Evolutionary conservation across 2,329 filamentous ascomycete species (phyloP).

Genomic region (Colletotrichum sojae): DNA sequence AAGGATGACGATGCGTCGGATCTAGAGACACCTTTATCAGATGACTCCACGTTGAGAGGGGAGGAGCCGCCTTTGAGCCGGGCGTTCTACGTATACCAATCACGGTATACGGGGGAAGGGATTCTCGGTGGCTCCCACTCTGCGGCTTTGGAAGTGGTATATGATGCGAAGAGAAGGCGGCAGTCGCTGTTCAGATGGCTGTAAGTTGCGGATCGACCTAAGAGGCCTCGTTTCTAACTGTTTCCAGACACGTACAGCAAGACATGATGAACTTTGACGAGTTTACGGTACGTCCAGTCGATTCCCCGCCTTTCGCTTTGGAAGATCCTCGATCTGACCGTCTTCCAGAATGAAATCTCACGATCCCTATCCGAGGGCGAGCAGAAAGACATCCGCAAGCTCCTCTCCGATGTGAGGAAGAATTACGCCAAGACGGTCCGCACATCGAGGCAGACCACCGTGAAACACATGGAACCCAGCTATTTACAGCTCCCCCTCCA

Average conservation of each 20-base stretch:
- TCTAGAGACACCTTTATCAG: slow-evolving; percentile 46
- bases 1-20: slow-evolving; percentile 49
- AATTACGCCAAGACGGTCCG: slow-evolving; percentile 53
- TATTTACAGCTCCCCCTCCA: slow-evolving; percentile 54
- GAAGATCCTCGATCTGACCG: slow-evolving; percentile 19
- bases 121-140: slow-evolving; percentile 54
- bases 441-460: slow-evolving; percentile 54
- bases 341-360: slow-evolving; percentile 52
- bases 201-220: slow-evolving; percentile 42
- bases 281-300: slow-evolving; percentile 51
- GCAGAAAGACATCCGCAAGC: slow-evolving; percentile 51
- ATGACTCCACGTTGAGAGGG: slow-evolving; percentile 43
- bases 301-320: too few relatives aligned
- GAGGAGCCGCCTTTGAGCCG: slow-evolving; percentile 30
- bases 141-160: slow-evolving; percentile 52
- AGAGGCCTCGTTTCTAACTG: slow-evolving; percentile 36
- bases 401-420: slow-evolving; percentile 56
- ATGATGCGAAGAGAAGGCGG: slow-evolving; percentile 49
- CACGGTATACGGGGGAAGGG: slow-evolving; percentile 56
- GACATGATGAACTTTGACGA: slow-evolving; percentile 59
- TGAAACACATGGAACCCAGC: slow-evolving; percentile 58
- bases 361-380: slow-evolving; percentile 45
- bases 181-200: slow-evolving; percentile 60
- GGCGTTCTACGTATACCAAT: slow-evolving; percentile 48
- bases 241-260: slow-evolving; percentile 54